Evolutionary conservation across 352 stramenopile genomes (phyloP).

Genomic region (Globisporangium cystogenes): DNA sequence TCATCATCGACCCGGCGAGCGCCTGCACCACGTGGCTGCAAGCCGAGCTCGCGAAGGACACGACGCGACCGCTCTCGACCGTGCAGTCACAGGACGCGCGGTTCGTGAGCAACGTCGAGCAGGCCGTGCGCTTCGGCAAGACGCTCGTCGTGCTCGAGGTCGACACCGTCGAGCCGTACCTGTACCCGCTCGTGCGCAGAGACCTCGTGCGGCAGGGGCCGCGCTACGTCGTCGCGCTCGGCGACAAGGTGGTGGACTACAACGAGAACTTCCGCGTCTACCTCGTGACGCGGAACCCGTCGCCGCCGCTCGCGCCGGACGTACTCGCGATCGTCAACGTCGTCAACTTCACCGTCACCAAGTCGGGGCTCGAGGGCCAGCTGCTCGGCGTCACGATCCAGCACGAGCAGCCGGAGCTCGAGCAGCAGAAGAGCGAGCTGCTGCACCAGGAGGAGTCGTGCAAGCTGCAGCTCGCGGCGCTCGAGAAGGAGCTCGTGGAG

Average conservation of each 20-base stretch:
- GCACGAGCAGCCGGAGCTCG: conserved; percentile 92
- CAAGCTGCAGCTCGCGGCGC: conserved; percentile 90
- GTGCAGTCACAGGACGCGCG: conserved; percentile 81
- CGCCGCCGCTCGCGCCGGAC: conserved; percentile 84
- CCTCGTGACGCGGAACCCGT: conserved; percentile 89
- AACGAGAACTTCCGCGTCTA: conserved; percentile 93
- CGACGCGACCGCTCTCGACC: conserved; percentile 80
- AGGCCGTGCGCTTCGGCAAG: conserved; percentile 95
- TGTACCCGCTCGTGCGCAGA: conserved; percentile 90
- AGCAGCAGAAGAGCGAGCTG: conserved; percentile 91
- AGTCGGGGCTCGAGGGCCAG: conserved; percentile 90
- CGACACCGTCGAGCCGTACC: conserved; percentile 88
- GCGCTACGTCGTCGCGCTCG: conserved; percentile 88
- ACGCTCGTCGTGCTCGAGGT: conserved; percentile 92
- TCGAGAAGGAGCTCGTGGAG: conserved; percentile 94
- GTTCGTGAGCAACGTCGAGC: conserved; percentile 91
- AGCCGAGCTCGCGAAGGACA: conserved; percentile 82
- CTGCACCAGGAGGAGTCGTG: conserved; percentile 92
- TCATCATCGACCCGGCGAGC: conserved; percentile 93
- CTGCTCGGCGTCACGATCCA: conserved; percentile 93
- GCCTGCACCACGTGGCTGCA: conserved; percentile 89
- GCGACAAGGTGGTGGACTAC: conserved; percentile 93
- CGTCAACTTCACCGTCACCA: conserved; percentile 96
- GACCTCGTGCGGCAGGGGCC: conserved; percentile 90
- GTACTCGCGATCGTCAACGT: conserved; percentile 88